These are phyloP conservation scores for Liriodendron chinense DNA, from an alignment of 164 flowering plant species.

Conservation along the genomic window DNA sequence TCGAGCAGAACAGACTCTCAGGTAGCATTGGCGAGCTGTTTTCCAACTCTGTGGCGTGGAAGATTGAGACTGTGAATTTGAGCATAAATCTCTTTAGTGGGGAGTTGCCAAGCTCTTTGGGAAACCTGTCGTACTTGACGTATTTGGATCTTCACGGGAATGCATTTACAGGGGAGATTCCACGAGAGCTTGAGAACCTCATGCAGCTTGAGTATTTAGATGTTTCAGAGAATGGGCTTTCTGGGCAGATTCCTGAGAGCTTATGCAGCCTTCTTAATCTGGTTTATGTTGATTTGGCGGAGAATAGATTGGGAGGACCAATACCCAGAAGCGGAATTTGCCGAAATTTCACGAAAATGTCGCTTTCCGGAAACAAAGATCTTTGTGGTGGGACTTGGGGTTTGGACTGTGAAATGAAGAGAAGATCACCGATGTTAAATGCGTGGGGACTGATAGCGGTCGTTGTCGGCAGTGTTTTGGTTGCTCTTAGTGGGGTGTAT, in stretches of 20 bases:
- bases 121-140: constrained; percentile 58
- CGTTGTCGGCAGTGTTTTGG: constrained; percentile 27
- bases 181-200: constrained; percentile 55
- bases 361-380: constrained; percentile 48
- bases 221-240: constrained; percentile 46
- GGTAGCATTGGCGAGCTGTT: constrained; percentile 48
- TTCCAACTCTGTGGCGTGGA: constrained; percentile 43
- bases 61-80: constrained; percentile 53
- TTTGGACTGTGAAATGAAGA: constrained; percentile 24
- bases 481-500: constrained; percentile 27
- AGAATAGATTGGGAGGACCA: constrained; percentile 54
- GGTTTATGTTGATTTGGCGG: constrained; percentile 36
- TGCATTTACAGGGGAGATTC: constrained; percentile 49
- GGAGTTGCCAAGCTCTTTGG: constrained; percentile 49
- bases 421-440: constrained; percentile 24
- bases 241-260: constrained; percentile 55
- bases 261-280: constrained; percentile 46
- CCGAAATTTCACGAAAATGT: constrained; percentile 33
- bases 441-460: constrained; percentile 44
- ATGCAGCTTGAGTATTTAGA: constrained; percentile 58
- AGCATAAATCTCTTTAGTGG: constrained; percentile 54
- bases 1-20: constrained; percentile 58
- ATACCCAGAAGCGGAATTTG: constrained; percentile 60
- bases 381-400: constrained; percentile 32
- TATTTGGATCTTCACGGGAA: constrained; percentile 64